Percentiles rank a stretch among this genome's conserved stretches.
Evolutionary conservation across 257 asterid species (phyloP).

Genomic region (Sherardia arvensis): DNA sequence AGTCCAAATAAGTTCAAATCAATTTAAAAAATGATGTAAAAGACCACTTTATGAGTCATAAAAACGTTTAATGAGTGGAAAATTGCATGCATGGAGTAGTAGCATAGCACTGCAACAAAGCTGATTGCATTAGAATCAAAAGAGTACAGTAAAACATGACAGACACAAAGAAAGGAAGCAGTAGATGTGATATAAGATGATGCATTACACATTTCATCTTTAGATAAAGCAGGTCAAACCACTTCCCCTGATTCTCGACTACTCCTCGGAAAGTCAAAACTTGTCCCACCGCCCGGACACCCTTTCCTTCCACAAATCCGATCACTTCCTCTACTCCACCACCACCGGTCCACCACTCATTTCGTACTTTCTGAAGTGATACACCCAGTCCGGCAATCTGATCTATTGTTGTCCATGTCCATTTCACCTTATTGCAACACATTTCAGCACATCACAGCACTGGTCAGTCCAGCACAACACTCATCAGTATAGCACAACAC

Average conservation of each 20-base stretch:
- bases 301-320: slow-evolving; percentile 6
- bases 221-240: background rate
- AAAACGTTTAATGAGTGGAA: background rate
- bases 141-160: background rate
- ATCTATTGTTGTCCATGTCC: no score
- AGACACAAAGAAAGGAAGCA: background rate
- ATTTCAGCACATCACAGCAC: no score
- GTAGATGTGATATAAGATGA: background rate
- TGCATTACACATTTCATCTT: background rate
- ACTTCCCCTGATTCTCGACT: background rate
- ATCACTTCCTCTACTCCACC: background rate
- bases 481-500: no score
- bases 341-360: no score
- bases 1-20: no score
- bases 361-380: no score
- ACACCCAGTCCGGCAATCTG: no score
- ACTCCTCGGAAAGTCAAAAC: slow-evolving; percentile 17
- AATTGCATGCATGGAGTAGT: background rate
- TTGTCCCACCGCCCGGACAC: slow-evolving; percentile 1
- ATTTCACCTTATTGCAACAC: no score
- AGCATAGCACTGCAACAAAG: background rate
- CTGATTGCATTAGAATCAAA: background rate
- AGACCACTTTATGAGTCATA: no score
- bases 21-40: no score
- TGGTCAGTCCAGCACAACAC: no score